These are phyloP conservation scores for Lachnellula willkommii DNA, from an alignment of 2,329 filamentous ascomycete genomes.

Conservation along the genomic window DNA sequence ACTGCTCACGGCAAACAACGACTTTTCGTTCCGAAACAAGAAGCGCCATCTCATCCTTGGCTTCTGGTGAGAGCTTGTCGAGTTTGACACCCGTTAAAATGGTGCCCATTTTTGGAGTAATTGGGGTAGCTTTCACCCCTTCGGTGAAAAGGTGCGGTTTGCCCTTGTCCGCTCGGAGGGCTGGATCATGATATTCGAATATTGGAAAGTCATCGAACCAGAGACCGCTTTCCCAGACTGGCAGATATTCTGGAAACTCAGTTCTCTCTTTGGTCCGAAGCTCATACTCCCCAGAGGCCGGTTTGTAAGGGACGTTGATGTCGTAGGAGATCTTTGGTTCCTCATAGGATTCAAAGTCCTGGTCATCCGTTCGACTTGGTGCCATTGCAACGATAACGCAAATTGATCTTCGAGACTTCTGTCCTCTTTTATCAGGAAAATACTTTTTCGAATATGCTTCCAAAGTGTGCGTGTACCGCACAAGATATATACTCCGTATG, in stretches of 20 bases:
- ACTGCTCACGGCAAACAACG: conserved; percentile 45
- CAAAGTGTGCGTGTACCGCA: not conserved
- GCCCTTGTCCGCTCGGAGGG: conserved; percentile 52
- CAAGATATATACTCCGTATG: not conserved
- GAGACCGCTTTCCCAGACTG: conserved; percentile 39
- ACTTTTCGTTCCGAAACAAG: conserved; percentile 38
- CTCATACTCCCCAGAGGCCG: conserved; percentile 33
- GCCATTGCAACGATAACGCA: conserved; percentile 12
- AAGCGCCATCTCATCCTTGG: conserved; percentile 40
- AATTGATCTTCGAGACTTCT: too few species aligned
- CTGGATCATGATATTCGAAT: conserved; percentile 42
- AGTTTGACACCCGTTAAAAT: conserved; percentile 38
- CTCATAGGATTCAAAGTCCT: conserved; percentile 7
- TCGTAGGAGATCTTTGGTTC: conserved; percentile 34
- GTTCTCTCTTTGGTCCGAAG: conserved; percentile 33
- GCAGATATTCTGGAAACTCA: conserved; percentile 41
- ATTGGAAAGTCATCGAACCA: conserved; percentile 41
- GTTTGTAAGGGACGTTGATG: conserved; percentile 44
- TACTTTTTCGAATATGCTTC: not conserved
- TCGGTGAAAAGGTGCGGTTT: conserved; percentile 56
- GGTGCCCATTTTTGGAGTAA: conserved; percentile 42
- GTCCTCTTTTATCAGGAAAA: too few species aligned
- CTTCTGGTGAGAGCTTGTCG: conserved; percentile 32
- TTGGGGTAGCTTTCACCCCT: conserved; percentile 55
- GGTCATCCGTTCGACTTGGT: conserved; percentile 21